phyloP scores from a whole-genome alignment of 495 filamentous ascomycete genomes.

The Chaetomium fimeti region DNA sequence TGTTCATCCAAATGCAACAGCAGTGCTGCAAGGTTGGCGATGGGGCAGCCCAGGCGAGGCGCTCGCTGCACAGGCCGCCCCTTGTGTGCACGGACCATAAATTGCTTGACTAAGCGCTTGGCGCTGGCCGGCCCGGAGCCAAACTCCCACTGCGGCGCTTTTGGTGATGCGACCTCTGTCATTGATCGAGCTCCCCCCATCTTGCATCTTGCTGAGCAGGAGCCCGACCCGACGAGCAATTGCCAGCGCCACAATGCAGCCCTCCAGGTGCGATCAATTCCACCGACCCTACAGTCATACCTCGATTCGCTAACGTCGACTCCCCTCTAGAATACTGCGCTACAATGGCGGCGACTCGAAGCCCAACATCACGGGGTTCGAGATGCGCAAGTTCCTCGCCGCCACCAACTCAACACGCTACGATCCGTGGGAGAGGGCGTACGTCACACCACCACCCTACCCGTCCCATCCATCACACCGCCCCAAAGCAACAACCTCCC shows the following conservation, averaged over 20 bases:
- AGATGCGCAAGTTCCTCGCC: constrained; percentile 67
- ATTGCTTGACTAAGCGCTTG: constrained; percentile 18
- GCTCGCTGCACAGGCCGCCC: neutral
- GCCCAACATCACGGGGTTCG: constrained; percentile 81
- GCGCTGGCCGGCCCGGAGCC: neutral
- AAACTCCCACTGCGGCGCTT: neutral
- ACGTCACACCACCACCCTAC: constrained; percentile 27
- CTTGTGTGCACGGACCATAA: constrained; percentile 15
- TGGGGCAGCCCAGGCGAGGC: constrained; percentile 2
- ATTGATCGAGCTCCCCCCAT: neutral
- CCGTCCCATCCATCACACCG: neutral
- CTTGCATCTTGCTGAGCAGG: constrained; percentile 15
- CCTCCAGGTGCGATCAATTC: constrained; percentile 39
- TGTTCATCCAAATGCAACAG: constrained; percentile 13
- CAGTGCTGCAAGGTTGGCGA: constrained; percentile 4
- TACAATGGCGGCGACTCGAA: constrained; percentile 47
- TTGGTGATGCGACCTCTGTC: constrained; percentile 13
- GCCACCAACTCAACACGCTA: constrained; percentile 64
- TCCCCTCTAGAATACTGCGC: constrained; percentile 39
- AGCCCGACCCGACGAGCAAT: constrained; percentile 26
- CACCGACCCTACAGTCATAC: neutral
- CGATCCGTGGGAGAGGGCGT: constrained; percentile 88
- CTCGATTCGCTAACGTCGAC: constrained; percentile 7
- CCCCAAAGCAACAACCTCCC: neutral
- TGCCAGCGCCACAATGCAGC: constrained; percentile 43